Conservation (phyloP, 2,329 filamentous ascomycete genomes). For the Hypoxylon sp. region DNA sequence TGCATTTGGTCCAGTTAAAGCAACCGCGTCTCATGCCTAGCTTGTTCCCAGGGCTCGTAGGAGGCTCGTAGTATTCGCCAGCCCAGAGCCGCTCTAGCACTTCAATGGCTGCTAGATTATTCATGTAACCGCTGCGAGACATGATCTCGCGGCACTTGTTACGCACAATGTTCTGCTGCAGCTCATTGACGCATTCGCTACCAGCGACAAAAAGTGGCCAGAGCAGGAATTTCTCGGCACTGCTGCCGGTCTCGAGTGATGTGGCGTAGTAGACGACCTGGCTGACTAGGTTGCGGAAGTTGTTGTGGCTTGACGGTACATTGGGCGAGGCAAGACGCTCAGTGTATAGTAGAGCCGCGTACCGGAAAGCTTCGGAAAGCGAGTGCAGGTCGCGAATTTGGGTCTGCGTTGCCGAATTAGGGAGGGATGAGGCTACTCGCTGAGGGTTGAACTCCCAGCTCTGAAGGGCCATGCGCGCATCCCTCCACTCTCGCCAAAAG, state of each 20-base stretch:
- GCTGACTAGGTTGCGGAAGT: constrained; percentile 85
- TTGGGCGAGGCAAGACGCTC: constrained; percentile 86
- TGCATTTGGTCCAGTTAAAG: constrained; percentile 70
- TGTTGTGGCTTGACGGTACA: constrained; percentile 77
- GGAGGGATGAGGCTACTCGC: constrained; percentile 64
- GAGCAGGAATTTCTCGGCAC: constrained; percentile 87
- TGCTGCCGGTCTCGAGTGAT: constrained; percentile 77
- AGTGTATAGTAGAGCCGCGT: constrained; percentile 88
- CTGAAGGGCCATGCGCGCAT: constrained; percentile 80
- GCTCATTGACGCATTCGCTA: constrained; percentile 86
- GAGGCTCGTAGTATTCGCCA: constrained; percentile 61
- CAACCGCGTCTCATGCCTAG: constrained; percentile 60
- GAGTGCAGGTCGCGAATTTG: constrained; percentile 82
- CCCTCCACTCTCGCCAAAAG: constrained; percentile 92
- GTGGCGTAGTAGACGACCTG: constrained; percentile 87
- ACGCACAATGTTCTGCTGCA: constrained; percentile 83
- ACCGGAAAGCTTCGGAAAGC: constrained; percentile 90
- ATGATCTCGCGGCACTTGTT: constrained; percentile 87
- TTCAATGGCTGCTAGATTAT: constrained; percentile 88
- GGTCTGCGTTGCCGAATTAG: constrained; percentile 63
- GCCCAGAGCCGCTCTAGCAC: constrained; percentile 88
- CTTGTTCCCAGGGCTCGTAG: constrained; percentile 52
- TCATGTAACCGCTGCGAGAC: constrained; percentile 90
- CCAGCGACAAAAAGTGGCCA: constrained; percentile 95
- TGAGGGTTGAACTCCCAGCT: constrained; percentile 80